Base-by-base conservation (phyloP, 352 stramenopile species). In the Peronospora tabacina region DNA sequence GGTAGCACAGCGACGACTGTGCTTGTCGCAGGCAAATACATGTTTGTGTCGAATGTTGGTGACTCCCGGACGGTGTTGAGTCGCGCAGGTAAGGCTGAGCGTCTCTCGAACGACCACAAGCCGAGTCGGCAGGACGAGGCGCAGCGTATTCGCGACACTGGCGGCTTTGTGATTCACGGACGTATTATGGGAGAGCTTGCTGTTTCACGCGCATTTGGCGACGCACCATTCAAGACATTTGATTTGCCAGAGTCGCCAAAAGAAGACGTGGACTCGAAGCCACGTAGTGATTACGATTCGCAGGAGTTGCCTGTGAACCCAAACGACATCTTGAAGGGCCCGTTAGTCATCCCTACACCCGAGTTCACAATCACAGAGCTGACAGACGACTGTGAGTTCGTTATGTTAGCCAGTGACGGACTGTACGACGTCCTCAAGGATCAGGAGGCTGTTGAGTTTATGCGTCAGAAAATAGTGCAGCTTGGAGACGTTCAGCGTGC, bases 61-160 rank as follows among this genome's bases (percentile, higher is more conserved):
- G 95, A 99, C 57, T 98, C 90, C 29, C 78, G 95, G 6, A 97
- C 96, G 6, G 80, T 98, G 13, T 47, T 98, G 36, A 97, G 90
- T 37, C 80, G 92, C 15, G 79, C 75, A 15, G 87, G 90, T 1
- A 68, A 77, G 20, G 90, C 87, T 2, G 73, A 95, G 15, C 86
- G 94, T 51, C 70, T 98, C 10, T 97, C 93, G 12, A 95, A 96
- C 48, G 95, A 99, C 61, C 95, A 99, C 68, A 99, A 98, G 68
- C 95, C 95, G 11, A 85, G 72, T 67, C 75, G 82, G 13, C 47
- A 61, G 2, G 95, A 98, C 57, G 95, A 98, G 66, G 90, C 93
- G 5, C 88, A 96, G 54, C 81, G 95, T 43, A 95, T 96, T 72
- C 74, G 93, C 37, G 89, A 96, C n/a, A 96, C 92, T 5, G 94